These are phyloP conservation scores for Apiospora arundinis DNA, from an alignment of 2,329 filamentous ascomycete species.

Conservation along the genomic window DNA sequence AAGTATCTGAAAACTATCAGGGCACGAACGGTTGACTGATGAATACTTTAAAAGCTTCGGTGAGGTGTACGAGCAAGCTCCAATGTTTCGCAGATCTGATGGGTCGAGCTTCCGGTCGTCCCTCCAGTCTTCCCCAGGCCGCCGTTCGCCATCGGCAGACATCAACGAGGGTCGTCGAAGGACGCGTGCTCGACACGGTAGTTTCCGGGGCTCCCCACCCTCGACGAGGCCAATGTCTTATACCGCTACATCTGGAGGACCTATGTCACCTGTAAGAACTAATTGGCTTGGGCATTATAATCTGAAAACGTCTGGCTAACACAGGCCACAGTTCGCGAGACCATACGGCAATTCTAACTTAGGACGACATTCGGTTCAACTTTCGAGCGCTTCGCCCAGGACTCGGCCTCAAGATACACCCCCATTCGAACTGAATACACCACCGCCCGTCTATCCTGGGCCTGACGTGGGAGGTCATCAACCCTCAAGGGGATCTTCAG, in stretches of 20 bases:
- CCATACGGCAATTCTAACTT: slow-evolving; percentile 18
- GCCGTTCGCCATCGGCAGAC: slow-evolving; percentile 38
- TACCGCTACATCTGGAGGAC: slow-evolving; percentile 15
- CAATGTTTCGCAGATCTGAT: neutral
- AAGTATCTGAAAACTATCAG: neutral
- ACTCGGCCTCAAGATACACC: neutral
- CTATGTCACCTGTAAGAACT: slow-evolving; percentile 5
- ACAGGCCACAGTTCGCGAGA: neutral
- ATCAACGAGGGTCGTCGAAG: slow-evolving; percentile 38
- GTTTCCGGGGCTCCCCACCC: slow-evolving; percentile 34
- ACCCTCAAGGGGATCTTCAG: neutral
- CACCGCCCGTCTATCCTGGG: neutral
- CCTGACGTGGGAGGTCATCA: neutral
- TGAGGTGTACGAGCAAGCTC: slow-evolving; percentile 4
- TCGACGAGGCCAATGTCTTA: slow-evolving; percentile 31
- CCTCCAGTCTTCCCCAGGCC: slow-evolving; percentile 20
- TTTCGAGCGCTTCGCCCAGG: neutral
- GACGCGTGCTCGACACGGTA: slow-evolving; percentile 37
- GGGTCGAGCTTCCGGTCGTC: slow-evolving; percentile 4
- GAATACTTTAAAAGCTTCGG: neutral
- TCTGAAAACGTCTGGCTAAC: neutral
- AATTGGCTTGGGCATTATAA: neutral
- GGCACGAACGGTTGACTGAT: neutral
- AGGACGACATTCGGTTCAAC: neutral
- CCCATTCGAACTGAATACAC: slow-evolving; percentile 1